phyloP scores from a whole-genome alignment of 164 flowering plant species.

The Stephania yunnanensis region DNA sequence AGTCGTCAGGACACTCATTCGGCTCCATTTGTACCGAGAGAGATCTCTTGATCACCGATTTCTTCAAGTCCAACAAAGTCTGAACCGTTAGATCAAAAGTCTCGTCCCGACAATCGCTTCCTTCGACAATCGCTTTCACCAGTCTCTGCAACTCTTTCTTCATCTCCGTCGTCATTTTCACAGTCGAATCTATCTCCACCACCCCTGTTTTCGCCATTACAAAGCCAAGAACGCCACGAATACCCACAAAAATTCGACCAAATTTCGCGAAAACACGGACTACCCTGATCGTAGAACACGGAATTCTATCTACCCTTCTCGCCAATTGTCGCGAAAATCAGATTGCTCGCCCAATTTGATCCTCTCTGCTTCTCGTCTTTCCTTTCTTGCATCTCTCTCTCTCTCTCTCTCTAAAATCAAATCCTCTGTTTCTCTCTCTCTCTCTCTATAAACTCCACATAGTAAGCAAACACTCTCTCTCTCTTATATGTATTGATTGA shows the following conservation, averaged over 20 bases:
- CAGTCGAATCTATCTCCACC: constrained; percentile 21
- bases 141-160: constrained; percentile 51
- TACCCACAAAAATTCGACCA: neutral
- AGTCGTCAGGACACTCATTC: constrained; percentile 36
- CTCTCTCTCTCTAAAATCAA: neutral
- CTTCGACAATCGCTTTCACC: constrained; percentile 33
- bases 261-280: neutral
- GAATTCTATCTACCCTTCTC: neutral
- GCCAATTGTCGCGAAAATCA: neutral
- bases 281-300: neutral
- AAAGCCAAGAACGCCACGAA: neutral
- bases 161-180: constrained; percentile 25
- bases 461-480: neutral
- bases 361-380: neutral
- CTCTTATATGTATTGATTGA: neutral
- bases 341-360: neutral
- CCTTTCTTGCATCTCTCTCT: neutral
- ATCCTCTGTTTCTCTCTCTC: neutral
- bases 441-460: neutral
- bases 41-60: constrained; percentile 35
- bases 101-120: constrained; percentile 29
- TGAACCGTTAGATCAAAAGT: constrained; percentile 36
- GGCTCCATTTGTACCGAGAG: constrained; percentile 24
- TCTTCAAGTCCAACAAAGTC: constrained; percentile 34
- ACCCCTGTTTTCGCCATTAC: constrained; percentile 50